Percentiles rank a stretch among this genome's conserved stretches.
These are phyloP conservation scores for Rhizopogon vesiculosus DNA, from an alignment of 768 basidiomycete genomes.

Conservation along the genomic window DNA sequence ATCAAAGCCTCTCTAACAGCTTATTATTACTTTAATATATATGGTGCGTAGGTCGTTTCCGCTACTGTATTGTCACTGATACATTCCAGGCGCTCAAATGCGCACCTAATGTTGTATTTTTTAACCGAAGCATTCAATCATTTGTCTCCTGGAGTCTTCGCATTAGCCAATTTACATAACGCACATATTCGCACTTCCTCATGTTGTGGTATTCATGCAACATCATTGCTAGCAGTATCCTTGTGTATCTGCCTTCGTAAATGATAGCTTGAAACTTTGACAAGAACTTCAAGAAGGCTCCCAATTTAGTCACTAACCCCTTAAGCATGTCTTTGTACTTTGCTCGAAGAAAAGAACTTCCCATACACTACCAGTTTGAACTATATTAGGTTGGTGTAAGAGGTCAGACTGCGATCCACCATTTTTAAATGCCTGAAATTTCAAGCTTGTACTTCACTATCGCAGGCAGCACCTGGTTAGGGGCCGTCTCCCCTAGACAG, in stretches of 20 bases:
- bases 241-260: not conserved
- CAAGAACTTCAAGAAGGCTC: no score
- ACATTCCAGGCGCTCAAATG: not conserved
- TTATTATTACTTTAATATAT: constrained; percentile 2
- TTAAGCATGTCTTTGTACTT: no score
- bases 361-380: no score
- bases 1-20: constrained; percentile 36
- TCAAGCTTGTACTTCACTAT: no score
- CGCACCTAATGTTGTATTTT: constrained; percentile 3
- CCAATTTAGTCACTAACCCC: not conserved
- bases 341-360: no score
- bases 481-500: no score
- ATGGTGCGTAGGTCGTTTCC: not conserved
- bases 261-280: not conserved
- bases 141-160: constrained; percentile 1
- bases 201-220: not conserved
- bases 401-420: no score
- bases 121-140: not conserved
- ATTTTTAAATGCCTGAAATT: no score
- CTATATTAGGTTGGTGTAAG: no score
- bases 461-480: no score
- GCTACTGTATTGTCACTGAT: not conserved
- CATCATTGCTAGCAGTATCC: not conserved
- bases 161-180: not conserved
- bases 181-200: not conserved